Evolutionary conservation across 2,329 filamentous ascomycete species (phyloP), one percentile per base, ranked within the genome.

Genomic region (Xenoacremonium recifei): DNA sequence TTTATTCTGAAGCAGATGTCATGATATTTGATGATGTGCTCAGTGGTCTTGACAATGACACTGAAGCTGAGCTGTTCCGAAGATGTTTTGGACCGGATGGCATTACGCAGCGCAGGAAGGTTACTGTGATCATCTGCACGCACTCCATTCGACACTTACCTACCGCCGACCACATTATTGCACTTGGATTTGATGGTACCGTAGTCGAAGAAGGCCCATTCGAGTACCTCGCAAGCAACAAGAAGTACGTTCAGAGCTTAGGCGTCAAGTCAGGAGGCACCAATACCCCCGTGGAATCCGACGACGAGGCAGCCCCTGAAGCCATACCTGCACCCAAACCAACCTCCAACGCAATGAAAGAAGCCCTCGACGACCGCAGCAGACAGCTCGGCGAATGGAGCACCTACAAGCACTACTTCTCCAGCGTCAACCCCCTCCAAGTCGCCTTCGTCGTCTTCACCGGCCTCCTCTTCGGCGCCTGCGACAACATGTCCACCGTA

Each of bases 1-100:
- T 76, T 0, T 77, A 73, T 47, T 60, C 65, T 1, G 53, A 61
- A 10, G 55, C 60, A 0, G 50, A 70, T 11, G 51, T 74, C 21
- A 47, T 72, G 25, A 47, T 77, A 1, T 53, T 76, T 5, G 73
- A 77, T 44, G 72, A 77, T 23, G 53, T 65, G 0, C 61, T 76
- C 6, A 69, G 69, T 20, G 70, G 65, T 0, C 50, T 75, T 0
- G 72, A 76, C 44, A 57, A 65, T 3, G 55, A 68, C 3, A 78
- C 75, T 0, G 68, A 72, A 37, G 53, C 63, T 2, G 53, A 65
- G 5, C 58, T 77, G 3, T 72, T 77, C 43, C 51, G 62, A 2
- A 64, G 64, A 1, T 58, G 77, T 0, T 66, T 77, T 25, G 67
- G 70, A 0, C 41, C 57, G 1, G 44, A 55, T 0, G 72, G 75